phyloP scores from a whole-genome alignment of 176 grass and related monocot genomes.

The Ananas comosus region DNA sequence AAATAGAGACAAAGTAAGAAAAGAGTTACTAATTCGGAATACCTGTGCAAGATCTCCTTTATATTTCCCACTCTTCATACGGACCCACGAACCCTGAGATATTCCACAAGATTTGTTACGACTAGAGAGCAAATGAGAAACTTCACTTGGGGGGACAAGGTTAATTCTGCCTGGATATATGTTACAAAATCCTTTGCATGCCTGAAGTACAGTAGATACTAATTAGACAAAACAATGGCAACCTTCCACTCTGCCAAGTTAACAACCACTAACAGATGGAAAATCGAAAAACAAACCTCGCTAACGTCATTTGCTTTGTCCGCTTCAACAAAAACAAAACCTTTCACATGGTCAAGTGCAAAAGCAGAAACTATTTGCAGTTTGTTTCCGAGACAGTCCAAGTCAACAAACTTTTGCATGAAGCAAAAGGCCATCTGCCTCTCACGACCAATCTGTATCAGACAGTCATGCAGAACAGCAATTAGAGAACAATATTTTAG shows the following conservation, averaged over 20 bases:
- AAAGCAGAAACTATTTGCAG: constrained; percentile 80
- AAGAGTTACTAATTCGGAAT: neutral
- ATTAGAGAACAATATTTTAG: neutral
- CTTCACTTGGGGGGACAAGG: constrained; percentile 62
- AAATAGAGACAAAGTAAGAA: neutral
- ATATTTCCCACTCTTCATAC: constrained; percentile 86
- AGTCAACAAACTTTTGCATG: constrained; percentile 90
- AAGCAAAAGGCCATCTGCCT: constrained; percentile 82
- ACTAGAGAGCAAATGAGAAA: constrained; percentile 67
- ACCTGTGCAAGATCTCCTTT: constrained; percentile 97
- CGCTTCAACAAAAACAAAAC: constrained; percentile 90
- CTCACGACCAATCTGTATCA: constrained; percentile 73
- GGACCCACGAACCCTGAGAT: constrained; percentile 80
- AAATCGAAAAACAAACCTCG: constrained; percentile 42
- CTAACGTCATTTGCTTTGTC: constrained; percentile 85
- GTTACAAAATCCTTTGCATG: constrained; percentile 96
- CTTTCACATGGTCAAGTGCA: constrained; percentile 87
- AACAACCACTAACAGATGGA: constrained; percentile 5
- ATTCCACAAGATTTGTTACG: constrained; percentile 56
- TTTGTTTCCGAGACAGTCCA: constrained; percentile 56
- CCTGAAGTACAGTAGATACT: constrained; percentile 30
- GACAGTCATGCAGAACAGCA: constrained; percentile 22
- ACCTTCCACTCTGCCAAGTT: neutral
- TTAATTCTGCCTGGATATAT: constrained; percentile 58
- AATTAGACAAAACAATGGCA: neutral